phyloP scores from a whole-genome alignment of 1,284 basidiomycete species.

The Irpex rosettiformis region DNA sequence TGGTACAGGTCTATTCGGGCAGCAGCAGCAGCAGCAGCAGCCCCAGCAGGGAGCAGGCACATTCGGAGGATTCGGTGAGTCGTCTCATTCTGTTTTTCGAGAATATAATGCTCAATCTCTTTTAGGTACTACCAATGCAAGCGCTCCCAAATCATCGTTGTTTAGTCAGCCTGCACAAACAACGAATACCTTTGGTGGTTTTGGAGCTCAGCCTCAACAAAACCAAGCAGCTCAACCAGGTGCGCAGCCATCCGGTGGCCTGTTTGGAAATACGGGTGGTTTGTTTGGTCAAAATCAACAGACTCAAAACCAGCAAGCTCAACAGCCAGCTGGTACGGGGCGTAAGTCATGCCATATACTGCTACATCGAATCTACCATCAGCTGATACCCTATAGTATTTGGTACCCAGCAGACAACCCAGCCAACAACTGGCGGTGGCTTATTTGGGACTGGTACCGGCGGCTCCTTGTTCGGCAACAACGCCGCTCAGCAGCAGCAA shows the following conservation, averaged over 20 bases:
- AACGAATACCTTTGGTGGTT: conserved; percentile 27
- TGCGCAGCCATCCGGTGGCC: conserved; percentile 28
- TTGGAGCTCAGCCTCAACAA: conserved; percentile 28
- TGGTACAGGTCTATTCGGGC: conserved; percentile 41
- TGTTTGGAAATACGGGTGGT: conserved; percentile 32
- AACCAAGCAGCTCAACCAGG: conserved; percentile 22
- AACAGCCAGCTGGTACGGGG: conserved; percentile 19
- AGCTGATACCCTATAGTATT: conserved; percentile 19
- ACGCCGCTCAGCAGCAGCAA: conserved; percentile 1
- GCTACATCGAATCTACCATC: neutral
- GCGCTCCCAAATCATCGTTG: conserved; percentile 40
- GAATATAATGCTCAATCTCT: neutral
- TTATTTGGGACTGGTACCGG: conserved; percentile 9
- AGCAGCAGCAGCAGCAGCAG: conserved; percentile 31
- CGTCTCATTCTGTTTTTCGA: neutral
- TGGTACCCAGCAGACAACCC: conserved; percentile 20
- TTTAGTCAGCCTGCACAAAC: conserved; percentile 27
- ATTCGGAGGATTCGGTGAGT: conserved; percentile 39
- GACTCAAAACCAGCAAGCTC: conserved; percentile 22
- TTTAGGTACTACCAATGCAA: conserved; percentile 19
- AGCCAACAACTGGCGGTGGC: conserved; percentile 15
- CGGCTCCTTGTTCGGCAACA: conserved; percentile 13
- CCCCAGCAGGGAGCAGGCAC: conserved; percentile 27
- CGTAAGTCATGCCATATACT: conserved; percentile 17
- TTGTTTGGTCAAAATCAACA: conserved; percentile 36